Evolutionary conservation across 2,329 filamentous ascomycete genomes (phyloP).

Genomic region (Hortaea werneckii): DNA sequence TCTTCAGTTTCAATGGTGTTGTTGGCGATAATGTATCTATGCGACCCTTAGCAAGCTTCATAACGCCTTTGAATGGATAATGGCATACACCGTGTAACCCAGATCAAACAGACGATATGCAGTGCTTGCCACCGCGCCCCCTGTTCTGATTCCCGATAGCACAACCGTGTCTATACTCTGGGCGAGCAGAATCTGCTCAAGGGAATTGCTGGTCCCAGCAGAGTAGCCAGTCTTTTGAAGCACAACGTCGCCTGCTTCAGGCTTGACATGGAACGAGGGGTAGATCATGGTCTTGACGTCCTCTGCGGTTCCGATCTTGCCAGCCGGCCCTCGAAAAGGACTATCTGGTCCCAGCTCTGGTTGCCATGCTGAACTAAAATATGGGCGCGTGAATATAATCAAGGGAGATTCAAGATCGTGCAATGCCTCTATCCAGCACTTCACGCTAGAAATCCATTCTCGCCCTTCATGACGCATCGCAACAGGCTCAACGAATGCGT

Average conservation of each 20-base stretch:
- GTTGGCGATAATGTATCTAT: constrained; percentile 22
- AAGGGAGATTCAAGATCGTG: constrained; percentile 28
- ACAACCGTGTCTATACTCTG: constrained; percentile 34
- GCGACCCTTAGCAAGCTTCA: too few species aligned
- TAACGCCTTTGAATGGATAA: background rate
- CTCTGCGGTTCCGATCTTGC: constrained; percentile 18
- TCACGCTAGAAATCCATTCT: constrained; percentile 25
- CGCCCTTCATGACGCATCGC: constrained; percentile 25
- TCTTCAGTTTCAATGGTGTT: constrained; percentile 22
- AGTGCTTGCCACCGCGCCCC: constrained; percentile 34
- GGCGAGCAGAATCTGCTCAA: constrained; percentile 33
- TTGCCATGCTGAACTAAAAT: constrained; percentile 24
- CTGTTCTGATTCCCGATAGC: constrained; percentile 31
- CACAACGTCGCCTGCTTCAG: constrained; percentile 26
- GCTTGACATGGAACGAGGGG: constrained; percentile 21
- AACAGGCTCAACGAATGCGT: constrained; percentile 27
- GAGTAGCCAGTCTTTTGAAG: constrained; percentile 36
- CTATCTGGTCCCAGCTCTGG: constrained; percentile 26
- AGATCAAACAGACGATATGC: constrained; percentile 35
- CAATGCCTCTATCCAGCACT: constrained; percentile 31
- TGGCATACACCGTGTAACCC: constrained; percentile 34
- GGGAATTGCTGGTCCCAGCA: constrained; percentile 30
- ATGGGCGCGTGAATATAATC: constrained; percentile 31
- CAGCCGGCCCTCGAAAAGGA: constrained; percentile 27
- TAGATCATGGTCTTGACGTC: constrained; percentile 26